phyloP scores from a whole-genome alignment of 371 early-diverging fungal species.

The Syncephalastrum sp. region DNA sequence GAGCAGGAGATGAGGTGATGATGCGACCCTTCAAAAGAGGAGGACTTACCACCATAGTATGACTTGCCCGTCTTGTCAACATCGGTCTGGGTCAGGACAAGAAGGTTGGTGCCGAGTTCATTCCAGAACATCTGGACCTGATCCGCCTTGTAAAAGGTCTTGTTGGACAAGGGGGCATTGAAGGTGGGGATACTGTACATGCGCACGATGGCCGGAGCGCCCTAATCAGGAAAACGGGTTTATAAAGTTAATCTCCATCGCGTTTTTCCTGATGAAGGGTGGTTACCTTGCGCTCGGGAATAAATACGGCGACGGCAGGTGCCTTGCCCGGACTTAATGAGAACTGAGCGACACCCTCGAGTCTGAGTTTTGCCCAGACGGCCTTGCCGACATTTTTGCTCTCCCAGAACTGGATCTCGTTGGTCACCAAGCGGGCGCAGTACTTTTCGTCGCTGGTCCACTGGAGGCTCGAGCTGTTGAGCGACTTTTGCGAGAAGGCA shows the following conservation, averaged over 20 bases:
- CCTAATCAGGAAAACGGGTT: constrained; percentile 24
- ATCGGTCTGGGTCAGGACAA: constrained; percentile 92
- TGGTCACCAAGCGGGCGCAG: constrained; percentile 83
- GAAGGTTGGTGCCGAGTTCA: constrained; percentile 83
- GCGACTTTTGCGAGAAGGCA: constrained; percentile 79
- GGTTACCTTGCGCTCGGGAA: constrained; percentile 74
- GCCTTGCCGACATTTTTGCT: constrained; percentile 63
- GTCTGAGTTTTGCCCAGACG: constrained; percentile 62
- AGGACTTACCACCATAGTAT: constrained; percentile 80
- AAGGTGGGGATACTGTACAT: constrained; percentile 81
- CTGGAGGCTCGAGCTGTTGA: constrained; percentile 80
- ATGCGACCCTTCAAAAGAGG: background rate
- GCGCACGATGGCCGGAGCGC: constrained; percentile 78
- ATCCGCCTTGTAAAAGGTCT: constrained; percentile 95
- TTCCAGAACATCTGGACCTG: constrained; percentile 92
- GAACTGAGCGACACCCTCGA: constrained; percentile 81
- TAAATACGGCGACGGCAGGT: constrained; percentile 85
- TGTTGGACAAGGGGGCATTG: constrained; percentile 74
- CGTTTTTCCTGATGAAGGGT: too few relatives aligned
- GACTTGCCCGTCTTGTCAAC: constrained; percentile 93
- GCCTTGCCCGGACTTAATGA: constrained; percentile 88
- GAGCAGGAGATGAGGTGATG: background rate
- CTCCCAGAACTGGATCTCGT: constrained; percentile 89
- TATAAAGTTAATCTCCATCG: too few relatives aligned
- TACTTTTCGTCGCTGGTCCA: constrained; percentile 92